Percentiles rank a stretch among this genome's conserved stretches.
phyloP scores from a whole-genome alignment of 805 yeast species.

The Nakazawaea wyomingensis region DNA sequence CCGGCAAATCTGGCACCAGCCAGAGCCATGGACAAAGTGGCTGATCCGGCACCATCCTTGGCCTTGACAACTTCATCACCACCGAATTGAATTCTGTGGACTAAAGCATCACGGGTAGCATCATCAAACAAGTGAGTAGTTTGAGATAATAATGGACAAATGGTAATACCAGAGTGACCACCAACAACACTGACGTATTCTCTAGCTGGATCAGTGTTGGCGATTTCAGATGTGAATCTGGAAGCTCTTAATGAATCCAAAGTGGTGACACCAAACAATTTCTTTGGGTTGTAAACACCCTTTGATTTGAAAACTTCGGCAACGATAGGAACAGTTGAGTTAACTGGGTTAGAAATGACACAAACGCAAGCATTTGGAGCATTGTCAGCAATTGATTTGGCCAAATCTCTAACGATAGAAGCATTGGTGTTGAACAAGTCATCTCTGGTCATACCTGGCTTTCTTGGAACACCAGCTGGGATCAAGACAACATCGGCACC shows the following conservation, averaged over 20 bases:
- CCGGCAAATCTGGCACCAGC: conserved; percentile 77
- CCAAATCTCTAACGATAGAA: conserved; percentile 88
- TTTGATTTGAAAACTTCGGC: conserved; percentile 83
- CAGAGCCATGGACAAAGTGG: conserved; percentile 82
- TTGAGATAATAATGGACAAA: conserved; percentile 89
- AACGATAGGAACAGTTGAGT: conserved; percentile 95
- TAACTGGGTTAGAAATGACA: conserved; percentile 92
- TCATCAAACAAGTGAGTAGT: conserved; percentile 68
- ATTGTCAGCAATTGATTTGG: conserved; percentile 74
- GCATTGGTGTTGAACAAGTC: conserved; percentile 96
- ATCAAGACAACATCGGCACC: conserved; percentile 84
- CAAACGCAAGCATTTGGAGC: conserved; percentile 80
- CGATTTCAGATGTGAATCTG: conserved; percentile 68
- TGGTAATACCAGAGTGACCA: conserved; percentile 96
- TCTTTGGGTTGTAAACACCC: conserved; percentile 88
- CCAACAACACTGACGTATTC: conserved; percentile 88
- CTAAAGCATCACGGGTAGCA: conserved; percentile 51
- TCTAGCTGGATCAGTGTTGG: conserved; percentile 66
- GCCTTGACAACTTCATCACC: conserved; percentile 89
- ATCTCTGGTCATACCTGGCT: conserved; percentile 99
- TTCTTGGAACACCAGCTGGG: conserved; percentile 98
- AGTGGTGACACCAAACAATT: conserved; percentile 94
- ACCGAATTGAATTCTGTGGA: conserved; percentile 89
- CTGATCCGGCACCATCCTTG: conserved; percentile 79
- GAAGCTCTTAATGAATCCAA: conserved; percentile 88